Evolutionary conservation across 352 stramenopile genomes (phyloP), one percentile per base, ranked within the genome.

Genomic region (Phytophthora cactorum): DNA sequence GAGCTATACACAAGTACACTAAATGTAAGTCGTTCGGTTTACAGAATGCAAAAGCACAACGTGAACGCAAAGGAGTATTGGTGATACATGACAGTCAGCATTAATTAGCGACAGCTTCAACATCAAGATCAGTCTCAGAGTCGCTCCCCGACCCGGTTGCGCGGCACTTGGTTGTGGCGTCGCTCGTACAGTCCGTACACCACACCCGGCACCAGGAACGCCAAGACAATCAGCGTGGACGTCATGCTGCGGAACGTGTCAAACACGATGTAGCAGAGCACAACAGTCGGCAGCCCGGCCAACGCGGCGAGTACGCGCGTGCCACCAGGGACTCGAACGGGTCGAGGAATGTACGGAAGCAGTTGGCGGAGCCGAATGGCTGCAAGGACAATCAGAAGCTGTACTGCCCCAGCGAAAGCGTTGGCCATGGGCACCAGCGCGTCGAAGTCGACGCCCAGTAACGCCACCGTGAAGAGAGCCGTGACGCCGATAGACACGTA

Each of bases 341-440:
- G 84, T n/a, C 88, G 81, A 49, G 82, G 76, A 56, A 95, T 83
- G 68, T 86, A 87, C 31, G 78, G 79, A 50, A 86, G 63, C 36
- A 68, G 78, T 11, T 88, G 72, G 14, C 95, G 86, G 0, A 98
- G 85, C 34, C 95, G 88, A 52, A 98, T 73, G 67, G 95, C 96
- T 7, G 93, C 86, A 10, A 82, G 57, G 58, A 98, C 92, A 60
- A 98, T 94, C 50, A 98, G 77, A 4, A 98, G 47, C 58, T 97
- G 78, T 7, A 90, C 74, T 14, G 91, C 64, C 4, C 89, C 79
- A 52, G 95, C 97, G 41, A 97, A 91, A 8, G 95, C 86, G 72
- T 98, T 98, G 28, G 95, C 72, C 72, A 97, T 82, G 14, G 90
- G 84, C 10, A 97, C 53, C 29, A 93, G 81, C 22, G 82, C 64